These are phyloP conservation scores for Nicotiana undulata DNA, from an alignment of 257 asterid species.

Conservation along the genomic window DNA sequence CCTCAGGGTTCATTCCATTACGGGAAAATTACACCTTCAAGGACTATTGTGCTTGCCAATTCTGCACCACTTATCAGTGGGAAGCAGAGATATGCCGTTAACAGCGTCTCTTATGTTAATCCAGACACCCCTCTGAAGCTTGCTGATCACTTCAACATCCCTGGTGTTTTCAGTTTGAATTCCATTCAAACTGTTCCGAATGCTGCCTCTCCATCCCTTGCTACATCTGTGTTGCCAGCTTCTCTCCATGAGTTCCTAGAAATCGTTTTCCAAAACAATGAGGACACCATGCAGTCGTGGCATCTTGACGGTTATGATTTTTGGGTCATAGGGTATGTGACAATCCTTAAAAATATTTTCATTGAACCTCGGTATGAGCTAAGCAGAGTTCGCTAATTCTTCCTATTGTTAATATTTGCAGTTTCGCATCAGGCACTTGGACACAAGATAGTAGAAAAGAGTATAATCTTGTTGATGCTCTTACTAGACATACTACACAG, in stretches of 20 bases:
- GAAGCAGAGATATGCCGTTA: conserved; percentile 28
- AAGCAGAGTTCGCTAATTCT: not conserved
- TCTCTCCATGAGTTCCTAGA: conserved; percentile 45
- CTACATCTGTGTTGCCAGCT: conserved; percentile 38
- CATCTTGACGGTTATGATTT: conserved; percentile 56
- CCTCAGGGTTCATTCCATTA: conserved; percentile 56
- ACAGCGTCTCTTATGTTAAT: conserved; percentile 34
- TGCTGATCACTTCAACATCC: conserved; percentile 45
- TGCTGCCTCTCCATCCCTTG: conserved; percentile 18
- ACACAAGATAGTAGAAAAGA: conserved; percentile 11
- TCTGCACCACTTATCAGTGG: conserved; percentile 29
- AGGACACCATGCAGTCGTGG: conserved; percentile 40
- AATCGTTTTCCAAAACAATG: conserved; percentile 38
- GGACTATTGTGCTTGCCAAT: conserved; percentile 41
- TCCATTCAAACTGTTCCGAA: conserved; percentile 21
- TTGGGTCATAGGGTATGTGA: conserved; percentile 41
- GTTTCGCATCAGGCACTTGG: conserved; percentile 20
- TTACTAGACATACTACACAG: conserved; percentile 22
- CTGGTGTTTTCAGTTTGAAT: conserved; percentile 35
- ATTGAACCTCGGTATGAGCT: not conserved
- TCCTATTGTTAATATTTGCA: not conserved
- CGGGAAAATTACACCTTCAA: conserved; percentile 26
- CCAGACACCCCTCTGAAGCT: conserved; percentile 46
- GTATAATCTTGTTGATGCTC: conserved; percentile 20
- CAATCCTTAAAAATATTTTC: not conserved